Base-by-base conservation (phyloP, 306 rosid species). In the Senna tora region DNA sequence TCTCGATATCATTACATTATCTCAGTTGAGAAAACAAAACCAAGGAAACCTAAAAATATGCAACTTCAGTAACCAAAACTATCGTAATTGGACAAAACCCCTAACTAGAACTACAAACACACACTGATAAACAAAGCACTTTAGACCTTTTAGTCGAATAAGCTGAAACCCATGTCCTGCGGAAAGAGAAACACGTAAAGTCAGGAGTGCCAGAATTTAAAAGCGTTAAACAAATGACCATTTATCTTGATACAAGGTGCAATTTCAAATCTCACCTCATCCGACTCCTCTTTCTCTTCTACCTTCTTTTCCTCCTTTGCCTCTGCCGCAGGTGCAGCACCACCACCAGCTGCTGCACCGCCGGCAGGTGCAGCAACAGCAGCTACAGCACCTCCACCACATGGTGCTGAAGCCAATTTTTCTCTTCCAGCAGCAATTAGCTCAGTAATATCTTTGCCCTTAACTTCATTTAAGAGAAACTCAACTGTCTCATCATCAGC, bases 131-230 rank as follows among this genome's bases (percentile, higher is more conserved):
- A 34, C 8, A 16, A 46, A 52, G 10, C 32, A 58, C 52, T 69
- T 21, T 45, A 39, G 47, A 69, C 5, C 58, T 76, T 79, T 39
- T 78, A 90, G 67, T 87, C 96, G 2, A 90, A 90, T 22, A 90
- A 85, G 72, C 96, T 75, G 72, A 90, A 90, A 20, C 93, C 91
- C 91, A 90, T 86, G 38, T 87, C 96, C 96, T 87, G 90, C 51
- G 80, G 22, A 57, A 80, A 51, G 42, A 46, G 25, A 11, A 39
- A 15, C 67, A 39, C 49, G 25, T n/a, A 19, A 51, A 8, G 30
- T 62, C 25, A 38, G 33, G 25, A 11, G 38, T 39, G 17, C 11
- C 19, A 75, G 10, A 10, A 22, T 1, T 46, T 2, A 33, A 5
- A 57, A 33, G 11, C 51, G 50, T 65, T 17, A 66, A 16, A 73